Conservation (phyloP, 495 filamentous ascomycete genomes). For the Aspergillus carlsbadensis region DNA sequence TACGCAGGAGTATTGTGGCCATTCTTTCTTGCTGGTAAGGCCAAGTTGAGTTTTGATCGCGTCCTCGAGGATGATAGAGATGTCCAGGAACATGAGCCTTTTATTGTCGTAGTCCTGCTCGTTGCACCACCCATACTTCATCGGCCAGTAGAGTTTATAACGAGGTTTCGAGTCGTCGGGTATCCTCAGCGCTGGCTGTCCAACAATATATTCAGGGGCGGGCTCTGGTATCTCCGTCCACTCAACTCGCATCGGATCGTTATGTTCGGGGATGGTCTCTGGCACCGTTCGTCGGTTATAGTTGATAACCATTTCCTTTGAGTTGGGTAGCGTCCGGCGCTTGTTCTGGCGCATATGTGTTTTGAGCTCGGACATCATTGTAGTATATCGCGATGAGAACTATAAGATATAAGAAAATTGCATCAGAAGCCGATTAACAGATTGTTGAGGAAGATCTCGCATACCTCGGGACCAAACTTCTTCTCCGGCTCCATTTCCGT, state of each 20-base stretch:
- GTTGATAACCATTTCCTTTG: constrained; percentile 89
- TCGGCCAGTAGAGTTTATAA: constrained; percentile 90
- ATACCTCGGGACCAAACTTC: constrained; percentile 81
- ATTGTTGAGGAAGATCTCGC: background rate
- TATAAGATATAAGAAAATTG: constrained; percentile 28
- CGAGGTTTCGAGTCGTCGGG: constrained; percentile 85
- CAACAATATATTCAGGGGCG: constrained; percentile 72
- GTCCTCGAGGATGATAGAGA: constrained; percentile 81
- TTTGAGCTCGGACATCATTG: constrained; percentile 84
- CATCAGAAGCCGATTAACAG: background rate
- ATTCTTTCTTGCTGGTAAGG: constrained; percentile 73
- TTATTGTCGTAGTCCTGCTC: constrained; percentile 82
- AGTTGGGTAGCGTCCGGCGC: constrained; percentile 88
- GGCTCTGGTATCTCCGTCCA: constrained; percentile 85
- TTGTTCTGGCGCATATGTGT: constrained; percentile 88
- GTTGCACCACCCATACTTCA: constrained; percentile 83
- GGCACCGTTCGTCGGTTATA: constrained; percentile 80
- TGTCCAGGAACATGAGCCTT: constrained; percentile 76
- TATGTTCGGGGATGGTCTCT: constrained; percentile 87
- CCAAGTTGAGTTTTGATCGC: constrained; percentile 81
- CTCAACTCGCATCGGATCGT: constrained; percentile 86
- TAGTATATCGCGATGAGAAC: constrained; percentile 74
- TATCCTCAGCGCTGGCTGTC: constrained; percentile 77
- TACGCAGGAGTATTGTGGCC: constrained; percentile 87
- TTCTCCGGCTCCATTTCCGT: constrained; percentile 65